Conservation (phyloP, 805 yeast genomes). For the Starmerella sp. region DNA sequence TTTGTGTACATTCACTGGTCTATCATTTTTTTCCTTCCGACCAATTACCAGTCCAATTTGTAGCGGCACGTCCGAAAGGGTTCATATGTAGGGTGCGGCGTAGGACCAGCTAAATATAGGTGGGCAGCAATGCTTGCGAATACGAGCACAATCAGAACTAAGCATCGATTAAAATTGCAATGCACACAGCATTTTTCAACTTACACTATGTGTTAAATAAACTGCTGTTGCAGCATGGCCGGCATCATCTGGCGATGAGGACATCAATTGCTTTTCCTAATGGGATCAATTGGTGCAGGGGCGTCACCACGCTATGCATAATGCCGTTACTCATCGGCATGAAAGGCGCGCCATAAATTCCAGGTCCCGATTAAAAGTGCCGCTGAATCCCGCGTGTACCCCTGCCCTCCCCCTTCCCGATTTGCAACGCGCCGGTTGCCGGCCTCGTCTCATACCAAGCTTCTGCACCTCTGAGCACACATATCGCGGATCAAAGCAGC, state of each 20-base stretch:
- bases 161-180: too few relatives aligned
- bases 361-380: not conserved
- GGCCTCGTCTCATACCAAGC: not conserved
- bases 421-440: constrained; percentile 3
- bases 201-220: too few relatives aligned
- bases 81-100: not conserved
- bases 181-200: too few relatives aligned
- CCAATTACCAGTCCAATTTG: not conserved
- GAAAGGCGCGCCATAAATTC: not conserved
- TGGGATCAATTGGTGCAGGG: not conserved
- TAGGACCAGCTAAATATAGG: not conserved
- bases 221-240: too few relatives aligned
- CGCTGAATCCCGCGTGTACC: not conserved
- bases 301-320: not conserved
- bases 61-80: not conserved
- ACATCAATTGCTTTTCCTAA: not conserved
- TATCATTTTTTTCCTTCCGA: too few relatives aligned
- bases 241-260: not conserved
- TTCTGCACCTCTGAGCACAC: not conserved
- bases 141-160: too few relatives aligned
- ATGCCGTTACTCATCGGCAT: not conserved
- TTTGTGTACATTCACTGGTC: too few relatives aligned
- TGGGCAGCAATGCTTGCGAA: not conserved
- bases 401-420: constrained; percentile 4
- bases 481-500: not conserved